Evolutionary conservation across 2,329 filamentous ascomycete species (phyloP).

Genomic region (Diaporthe caulivora): DNA sequence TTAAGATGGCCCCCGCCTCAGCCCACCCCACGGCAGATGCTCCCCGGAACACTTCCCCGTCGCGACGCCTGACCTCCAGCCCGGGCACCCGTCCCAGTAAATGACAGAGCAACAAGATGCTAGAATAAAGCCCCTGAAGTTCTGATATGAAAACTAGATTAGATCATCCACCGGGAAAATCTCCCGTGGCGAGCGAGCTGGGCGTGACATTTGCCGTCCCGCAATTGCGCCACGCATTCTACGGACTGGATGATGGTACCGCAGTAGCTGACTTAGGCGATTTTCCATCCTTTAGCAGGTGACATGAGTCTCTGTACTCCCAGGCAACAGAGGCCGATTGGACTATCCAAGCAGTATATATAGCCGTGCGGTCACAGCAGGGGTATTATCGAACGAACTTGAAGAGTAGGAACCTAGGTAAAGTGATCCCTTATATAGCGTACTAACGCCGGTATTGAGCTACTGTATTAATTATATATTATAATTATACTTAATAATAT

Average conservation of each 20-base stretch:
- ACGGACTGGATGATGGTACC: not conserved
- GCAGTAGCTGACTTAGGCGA: not conserved
- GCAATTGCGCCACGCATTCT: not conserved
- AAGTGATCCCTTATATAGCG: too few relatives aligned
- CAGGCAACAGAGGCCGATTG: too few relatives aligned
- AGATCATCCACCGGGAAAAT: constrained; percentile 6
- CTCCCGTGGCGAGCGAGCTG: constrained; percentile 5
- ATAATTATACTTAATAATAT: too few relatives aligned
- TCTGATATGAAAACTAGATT: not conserved
- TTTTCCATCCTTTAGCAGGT: not conserved
- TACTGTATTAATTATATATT: too few relatives aligned
- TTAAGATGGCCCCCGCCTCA: not conserved
- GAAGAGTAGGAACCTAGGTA: too few relatives aligned
- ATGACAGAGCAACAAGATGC: not conserved
- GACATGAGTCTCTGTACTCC: too few relatives aligned
- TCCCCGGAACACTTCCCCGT: constrained; percentile 9
- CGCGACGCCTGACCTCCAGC: not conserved
- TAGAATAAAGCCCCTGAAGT: not conserved
- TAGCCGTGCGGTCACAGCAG: too few relatives aligned
- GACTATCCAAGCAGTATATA: too few relatives aligned
- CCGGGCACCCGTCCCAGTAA: not conserved
- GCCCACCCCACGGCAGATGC: not conserved
- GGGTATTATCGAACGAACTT: not conserved
- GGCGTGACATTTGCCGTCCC: constrained; percentile 7
- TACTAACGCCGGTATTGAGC: too few relatives aligned